Evolutionary conservation across 2,329 filamentous ascomycete genomes (phyloP).

Genomic region (Pochonia chlamydosporia): DNA sequence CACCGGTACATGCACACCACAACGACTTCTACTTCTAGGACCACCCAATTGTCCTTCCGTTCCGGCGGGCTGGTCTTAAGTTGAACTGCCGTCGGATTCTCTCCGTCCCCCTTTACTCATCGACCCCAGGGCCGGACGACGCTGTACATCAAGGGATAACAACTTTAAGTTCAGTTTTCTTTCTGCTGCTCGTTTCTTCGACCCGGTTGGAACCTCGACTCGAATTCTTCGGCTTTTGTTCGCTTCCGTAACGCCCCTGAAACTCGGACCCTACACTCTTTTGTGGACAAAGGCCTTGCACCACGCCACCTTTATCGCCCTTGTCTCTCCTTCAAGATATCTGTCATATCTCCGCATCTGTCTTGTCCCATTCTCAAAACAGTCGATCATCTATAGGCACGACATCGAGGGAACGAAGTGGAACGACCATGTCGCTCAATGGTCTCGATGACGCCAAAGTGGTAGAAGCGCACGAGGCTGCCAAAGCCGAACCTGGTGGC

Average conservation of each 20-base stretch:
- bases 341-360: background rate
- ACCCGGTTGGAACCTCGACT: background rate
- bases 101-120: background rate
- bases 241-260: background rate
- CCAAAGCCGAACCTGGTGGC: slow-evolving; percentile 79
- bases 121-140: background rate
- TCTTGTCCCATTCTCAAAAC: background rate
- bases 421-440: slow-evolving; percentile 81
- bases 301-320: background rate
- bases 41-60: background rate
- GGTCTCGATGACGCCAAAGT: slow-evolving; percentile 79
- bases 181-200: background rate
- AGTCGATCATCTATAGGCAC: background rate
- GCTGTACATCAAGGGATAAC: background rate
- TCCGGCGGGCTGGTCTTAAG: background rate
- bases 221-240: background rate
- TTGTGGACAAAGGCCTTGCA: background rate
- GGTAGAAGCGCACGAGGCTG: slow-evolving; percentile 77
- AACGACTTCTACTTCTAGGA: background rate
- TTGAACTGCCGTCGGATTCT: background rate
- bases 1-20: background rate
- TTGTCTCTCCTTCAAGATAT: background rate
- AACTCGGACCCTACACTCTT: background rate
- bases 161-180: background rate
- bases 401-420: background rate